Conservation (phyloP, 1,139 yeast species). For the Diutina mesorugosa region DNA sequence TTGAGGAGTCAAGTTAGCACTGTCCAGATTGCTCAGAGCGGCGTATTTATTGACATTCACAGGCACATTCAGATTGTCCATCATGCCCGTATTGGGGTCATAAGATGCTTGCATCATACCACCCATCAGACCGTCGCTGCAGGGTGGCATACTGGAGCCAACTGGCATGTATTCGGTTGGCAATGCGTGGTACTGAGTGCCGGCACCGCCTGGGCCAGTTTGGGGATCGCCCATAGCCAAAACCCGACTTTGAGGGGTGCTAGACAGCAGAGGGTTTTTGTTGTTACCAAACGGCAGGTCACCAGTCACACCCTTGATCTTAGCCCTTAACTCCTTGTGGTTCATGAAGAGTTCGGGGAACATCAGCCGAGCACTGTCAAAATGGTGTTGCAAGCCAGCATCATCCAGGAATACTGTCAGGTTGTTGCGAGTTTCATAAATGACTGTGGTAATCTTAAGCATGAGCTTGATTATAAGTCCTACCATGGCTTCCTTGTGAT, state of each 20-base stretch:
- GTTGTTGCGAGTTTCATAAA: conserved; percentile 5
- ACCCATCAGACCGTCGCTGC: neutral
- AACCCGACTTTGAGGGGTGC: neutral
- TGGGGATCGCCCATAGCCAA: neutral
- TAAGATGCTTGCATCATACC: neutral
- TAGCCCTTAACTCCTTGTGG: conserved; percentile 2
- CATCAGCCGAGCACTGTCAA: conserved; percentile 3
- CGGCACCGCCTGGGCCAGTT: neutral
- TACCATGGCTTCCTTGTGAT: conserved; percentile 4
- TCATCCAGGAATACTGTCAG: neutral
- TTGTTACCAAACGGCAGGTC: neutral
- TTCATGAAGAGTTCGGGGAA: conserved; percentile 6
- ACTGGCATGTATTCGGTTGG: neutral
- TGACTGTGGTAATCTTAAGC: conserved; percentile 4
- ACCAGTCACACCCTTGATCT: neutral
- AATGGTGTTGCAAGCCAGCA: neutral
- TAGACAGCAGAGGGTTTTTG: neutral
- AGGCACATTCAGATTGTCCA: neutral
- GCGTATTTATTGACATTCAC: neutral
- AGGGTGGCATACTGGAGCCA: neutral
- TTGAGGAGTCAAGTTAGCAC: neutral
- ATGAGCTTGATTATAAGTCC: conserved; percentile 5
- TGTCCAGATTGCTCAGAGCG: neutral
- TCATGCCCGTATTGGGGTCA: neutral
- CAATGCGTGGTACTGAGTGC: neutral